Evolutionary conservation across 768 basidiomycete genomes (phyloP).

Genomic region (Boletus rubroflammeus): DNA sequence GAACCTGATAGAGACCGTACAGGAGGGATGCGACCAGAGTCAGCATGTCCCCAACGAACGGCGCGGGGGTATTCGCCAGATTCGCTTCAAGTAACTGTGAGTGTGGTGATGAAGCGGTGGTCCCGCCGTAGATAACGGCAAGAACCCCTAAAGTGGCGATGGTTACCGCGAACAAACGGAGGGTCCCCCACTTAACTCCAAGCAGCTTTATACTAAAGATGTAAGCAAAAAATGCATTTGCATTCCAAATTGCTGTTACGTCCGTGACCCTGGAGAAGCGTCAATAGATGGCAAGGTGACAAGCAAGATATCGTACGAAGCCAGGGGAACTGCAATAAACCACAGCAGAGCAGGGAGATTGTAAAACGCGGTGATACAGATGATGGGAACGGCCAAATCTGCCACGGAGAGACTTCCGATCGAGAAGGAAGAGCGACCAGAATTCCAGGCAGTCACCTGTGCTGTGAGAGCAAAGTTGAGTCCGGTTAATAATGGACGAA

Average conservation of each 20-base stretch:
- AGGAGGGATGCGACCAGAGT: conserved; percentile 68
- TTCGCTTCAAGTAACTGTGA: conserved; percentile 13
- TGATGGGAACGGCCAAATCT: conserved; percentile 34
- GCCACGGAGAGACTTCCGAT: conserved; percentile 23
- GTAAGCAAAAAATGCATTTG: conserved; percentile 90
- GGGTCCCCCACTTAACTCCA: conserved; percentile 56
- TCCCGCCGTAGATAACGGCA: conserved; percentile 79
- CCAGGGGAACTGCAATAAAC: conserved; percentile 67
- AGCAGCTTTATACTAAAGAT: conserved; percentile 75
- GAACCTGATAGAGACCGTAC: conserved; percentile 78
- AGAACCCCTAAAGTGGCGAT: conserved; percentile 81
- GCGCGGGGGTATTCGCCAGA: conserved; percentile 36
- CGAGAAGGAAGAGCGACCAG: background rate
- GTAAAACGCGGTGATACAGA: conserved; percentile 40
- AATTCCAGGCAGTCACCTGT: conserved; percentile 17
- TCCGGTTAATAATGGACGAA: conserved; percentile 46
- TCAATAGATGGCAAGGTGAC: conserved; percentile 3
- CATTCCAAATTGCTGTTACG: conserved; percentile 86
- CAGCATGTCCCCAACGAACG: conserved; percentile 69
- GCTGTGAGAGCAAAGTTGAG: conserved; percentile 47
- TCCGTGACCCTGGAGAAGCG: conserved; percentile 60
- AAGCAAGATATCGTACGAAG: conserved; percentile 52
- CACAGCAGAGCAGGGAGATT: conserved; percentile 67
- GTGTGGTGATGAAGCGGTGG: conserved; percentile 27
- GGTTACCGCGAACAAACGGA: conserved; percentile 65